A percentile compares a stretch with the other conserved stretches of the same genome.
These are phyloP conservation scores for Nakaseomyces delphensis DNA, from an alignment of 1,139 yeast genomes.

Conservation along the genomic window DNA sequence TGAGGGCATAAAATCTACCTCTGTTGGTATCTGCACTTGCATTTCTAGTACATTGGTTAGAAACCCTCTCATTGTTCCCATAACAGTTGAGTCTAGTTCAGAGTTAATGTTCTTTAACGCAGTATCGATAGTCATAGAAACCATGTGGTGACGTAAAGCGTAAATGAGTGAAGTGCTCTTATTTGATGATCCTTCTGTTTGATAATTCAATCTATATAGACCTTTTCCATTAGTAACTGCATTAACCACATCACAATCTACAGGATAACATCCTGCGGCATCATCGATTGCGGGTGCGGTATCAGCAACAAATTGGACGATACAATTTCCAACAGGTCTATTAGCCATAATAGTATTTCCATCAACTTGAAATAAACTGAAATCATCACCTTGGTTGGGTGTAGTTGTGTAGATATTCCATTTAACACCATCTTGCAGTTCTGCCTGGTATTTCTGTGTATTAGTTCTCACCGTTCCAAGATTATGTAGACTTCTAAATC, in stretches of 20 bases:
- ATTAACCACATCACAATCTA: slow-evolving; percentile 27
- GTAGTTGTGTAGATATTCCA: slow-evolving; percentile 44
- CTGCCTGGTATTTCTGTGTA: slow-evolving; percentile 36
- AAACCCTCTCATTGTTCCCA: slow-evolving; percentile 57
- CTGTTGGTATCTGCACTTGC: slow-evolving; percentile 40
- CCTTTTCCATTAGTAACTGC: slow-evolving; percentile 22
- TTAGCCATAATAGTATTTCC: slow-evolving; percentile 46
- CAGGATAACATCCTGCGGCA: slow-evolving; percentile 44
- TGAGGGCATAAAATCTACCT: slow-evolving; percentile 53
- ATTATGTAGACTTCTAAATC: slow-evolving; percentile 42
- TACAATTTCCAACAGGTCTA: slow-evolving; percentile 30
- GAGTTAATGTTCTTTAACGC: slow-evolving; percentile 32
- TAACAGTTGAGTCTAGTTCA: slow-evolving; percentile 54
- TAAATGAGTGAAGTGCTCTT: slow-evolving; percentile 38
- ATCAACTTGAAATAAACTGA: slow-evolving; percentile 38
- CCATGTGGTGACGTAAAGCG: slow-evolving; percentile 62
- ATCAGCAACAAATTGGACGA: slow-evolving; percentile 31
- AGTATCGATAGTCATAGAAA: slow-evolving; percentile 33
- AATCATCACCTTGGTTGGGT: slow-evolving; percentile 31
- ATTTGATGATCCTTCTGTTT: slow-evolving; percentile 32
- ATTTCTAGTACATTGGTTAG: slow-evolving; percentile 42
- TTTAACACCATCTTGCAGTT: slow-evolving; percentile 34
- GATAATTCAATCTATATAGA: slow-evolving; percentile 36
- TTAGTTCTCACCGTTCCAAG: slow-evolving; percentile 29
- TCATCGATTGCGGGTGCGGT: slow-evolving; percentile 40